Conservation (phyloP, 495 filamentous ascomycete species). For the Podospora anserina region DNA sequence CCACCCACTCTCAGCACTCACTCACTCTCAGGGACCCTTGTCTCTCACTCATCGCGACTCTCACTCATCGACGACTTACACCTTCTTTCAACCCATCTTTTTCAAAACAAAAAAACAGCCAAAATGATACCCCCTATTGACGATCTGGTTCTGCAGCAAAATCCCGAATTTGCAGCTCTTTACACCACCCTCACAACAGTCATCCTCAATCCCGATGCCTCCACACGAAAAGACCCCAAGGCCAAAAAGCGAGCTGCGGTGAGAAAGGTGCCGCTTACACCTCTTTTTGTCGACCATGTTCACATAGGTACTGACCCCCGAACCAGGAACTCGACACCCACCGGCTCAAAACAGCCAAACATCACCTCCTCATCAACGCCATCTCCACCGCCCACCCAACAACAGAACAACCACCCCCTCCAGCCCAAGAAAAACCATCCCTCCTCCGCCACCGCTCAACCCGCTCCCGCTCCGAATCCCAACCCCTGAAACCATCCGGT, state of each 20-base stretch:
- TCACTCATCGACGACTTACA: not conserved
- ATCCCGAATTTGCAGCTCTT: slow-evolving; percentile 62
- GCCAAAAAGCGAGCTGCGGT: slow-evolving; percentile 54
- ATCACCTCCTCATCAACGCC: slow-evolving; percentile 41
- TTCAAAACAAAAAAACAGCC: not conserved
- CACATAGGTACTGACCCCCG: not conserved
- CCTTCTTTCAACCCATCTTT: not conserved
- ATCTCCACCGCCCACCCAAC: slow-evolving; percentile 31
- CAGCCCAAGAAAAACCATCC: slow-evolving; percentile 22
- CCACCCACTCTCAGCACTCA: slow-evolving; percentile 9
- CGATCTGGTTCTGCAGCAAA: slow-evolving; percentile 55
- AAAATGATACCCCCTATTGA: slow-evolving; percentile 67
- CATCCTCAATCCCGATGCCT: slow-evolving; percentile 60
- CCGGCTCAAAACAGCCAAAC: slow-evolving; percentile 39
- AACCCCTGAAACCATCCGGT: not conserved
- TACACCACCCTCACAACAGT: slow-evolving; percentile 58
- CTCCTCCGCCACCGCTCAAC: slow-evolving; percentile 17
- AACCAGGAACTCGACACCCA: slow-evolving; percentile 40
- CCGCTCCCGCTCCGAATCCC: slow-evolving; percentile 16
- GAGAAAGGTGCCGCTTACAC: slow-evolving; percentile 43
- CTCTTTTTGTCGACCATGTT: not conserved
- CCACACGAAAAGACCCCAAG: slow-evolving; percentile 53
- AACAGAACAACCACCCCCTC: slow-evolving; percentile 15
- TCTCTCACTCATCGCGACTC: not conserved
- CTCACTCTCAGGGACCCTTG: slow-evolving; percentile 24